phyloP scores from a whole-genome alignment of 345 rosid genomes.

The Leavenworthia alabamica region DNA sequence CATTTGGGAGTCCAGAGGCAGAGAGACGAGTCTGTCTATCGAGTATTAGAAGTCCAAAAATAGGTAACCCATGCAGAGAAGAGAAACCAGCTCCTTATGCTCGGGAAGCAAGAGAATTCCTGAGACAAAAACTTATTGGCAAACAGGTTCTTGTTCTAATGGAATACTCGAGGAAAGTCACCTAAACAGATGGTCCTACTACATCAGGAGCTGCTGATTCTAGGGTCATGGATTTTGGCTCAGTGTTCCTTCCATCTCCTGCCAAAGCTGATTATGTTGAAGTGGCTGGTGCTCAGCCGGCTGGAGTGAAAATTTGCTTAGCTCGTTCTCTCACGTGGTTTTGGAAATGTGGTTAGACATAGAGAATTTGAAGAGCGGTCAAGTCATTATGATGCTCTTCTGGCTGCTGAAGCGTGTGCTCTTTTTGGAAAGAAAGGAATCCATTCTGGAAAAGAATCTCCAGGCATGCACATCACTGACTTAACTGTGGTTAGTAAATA shows the following conservation, averaged over 20 bases:
- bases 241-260: conserved; percentile 67
- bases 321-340: conserved; percentile 70
- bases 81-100: conserved; percentile 94
- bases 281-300: conserved; percentile 39
- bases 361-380: conserved; percentile 98
- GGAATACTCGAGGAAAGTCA: conserved; percentile 92
- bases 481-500: conserved; percentile 51
- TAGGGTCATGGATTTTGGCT: conserved; percentile 86
- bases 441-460: conserved; percentile 74
- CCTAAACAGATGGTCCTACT: conserved; percentile 53
- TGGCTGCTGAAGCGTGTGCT: conserved; percentile 91
- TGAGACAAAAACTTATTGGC: conserved; percentile 78
- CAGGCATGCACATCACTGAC: conserved; percentile 73
- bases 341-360: conserved; percentile 69
- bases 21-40: conserved; percentile 89
- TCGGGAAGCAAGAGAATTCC: conserved; percentile 82
- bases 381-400: conserved; percentile 81
- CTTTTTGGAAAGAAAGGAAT: conserved; percentile 63
- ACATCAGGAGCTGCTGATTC: conserved; percentile 49
- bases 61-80: conserved; percentile 82
- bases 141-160: conserved; percentile 83
- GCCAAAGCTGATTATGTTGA: conserved; percentile 57
- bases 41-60: conserved; percentile 85
- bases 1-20: conserved; percentile 72
- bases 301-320: conserved; percentile 79